Percentiles rank a stretch among this genome's conserved stretches.
phyloP scores from a whole-genome alignment of 164 flowering plant species.

The Warburgia ugandensis region DNA sequence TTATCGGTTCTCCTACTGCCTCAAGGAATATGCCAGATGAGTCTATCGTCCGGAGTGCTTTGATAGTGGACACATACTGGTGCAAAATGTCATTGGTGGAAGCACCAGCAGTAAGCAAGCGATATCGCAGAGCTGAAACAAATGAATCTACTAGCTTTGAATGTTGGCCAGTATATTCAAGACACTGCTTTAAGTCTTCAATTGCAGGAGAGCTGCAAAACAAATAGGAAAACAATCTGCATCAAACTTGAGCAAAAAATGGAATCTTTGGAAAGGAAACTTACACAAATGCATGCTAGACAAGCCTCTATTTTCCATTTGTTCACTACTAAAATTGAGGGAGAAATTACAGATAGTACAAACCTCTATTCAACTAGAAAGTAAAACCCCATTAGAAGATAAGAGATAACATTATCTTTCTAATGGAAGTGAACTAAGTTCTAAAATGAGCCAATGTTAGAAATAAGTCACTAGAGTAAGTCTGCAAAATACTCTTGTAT shows the following conservation, averaged over 20 bases:
- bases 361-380: too few species aligned
- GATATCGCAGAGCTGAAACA: constrained; percentile 74
- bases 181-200: constrained; percentile 89
- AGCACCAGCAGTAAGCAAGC: constrained; percentile 97
- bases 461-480: too few species aligned
- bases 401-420: too few species aligned
- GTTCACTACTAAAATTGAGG: too few species aligned
- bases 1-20: constrained; percentile 94
- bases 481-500: too few species aligned
- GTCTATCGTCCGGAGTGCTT: constrained; percentile 91
- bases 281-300: too few species aligned
- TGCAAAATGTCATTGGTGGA: constrained; percentile 98
- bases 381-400: too few species aligned
- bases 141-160: constrained; percentile 93
- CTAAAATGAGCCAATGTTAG: too few species aligned
- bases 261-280: too few species aligned
- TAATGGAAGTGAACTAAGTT: too few species aligned
- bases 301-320: too few species aligned
- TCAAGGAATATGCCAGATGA: constrained; percentile 95
- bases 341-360: too few species aligned
- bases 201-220: constrained; percentile 86
- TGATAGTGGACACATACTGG: constrained; percentile 96
- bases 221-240: background rate
- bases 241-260: background rate
- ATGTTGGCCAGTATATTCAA: constrained; percentile 94